Base-by-base conservation (phyloP, 164 flowering plant genomes). In the Magnolia sinica region DNA sequence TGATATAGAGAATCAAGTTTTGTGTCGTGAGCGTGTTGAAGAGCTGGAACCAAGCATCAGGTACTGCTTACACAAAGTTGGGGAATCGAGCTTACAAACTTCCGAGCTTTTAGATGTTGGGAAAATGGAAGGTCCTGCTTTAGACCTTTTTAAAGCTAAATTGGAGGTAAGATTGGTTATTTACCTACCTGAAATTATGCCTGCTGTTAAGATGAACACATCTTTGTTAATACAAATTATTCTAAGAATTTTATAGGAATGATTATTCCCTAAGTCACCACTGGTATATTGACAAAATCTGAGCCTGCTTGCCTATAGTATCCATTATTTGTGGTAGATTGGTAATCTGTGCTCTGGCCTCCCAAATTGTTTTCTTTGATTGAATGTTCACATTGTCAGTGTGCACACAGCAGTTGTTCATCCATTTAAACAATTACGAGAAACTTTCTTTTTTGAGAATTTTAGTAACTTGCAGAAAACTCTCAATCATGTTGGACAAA, bases 41-140 rank as follows among this genome's bases (percentile, higher is more conserved):
- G 99, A 95, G 84, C 85, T 95, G 75, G 98, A 92, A 82, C 98
- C 98, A 20, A 95, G 94, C 79, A 91, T 95, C 10, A 84, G 90
- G 7, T 93, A 92, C 77, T 93, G 99, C 85, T 81, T 87, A 50
- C 95, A 93, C 82, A 93, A 95, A 85, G 88, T 94, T 82, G 97
- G 99, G 24, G 88, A 87, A 84, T 89, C 97, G 78, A 93, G 92
- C 76, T 67, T 93, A 73, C 89, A 87, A 81, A 80, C 96, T 74
- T 91, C 96, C 76, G 98, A 92, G 77, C 92, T 93, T 63, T 75
- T 90, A 76, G 89, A 90, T 20, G 89, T 92, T 72, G 95, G 97
- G 71, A 90, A 95, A 83, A 91, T 92, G 93, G 98, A 95, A 88
- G 98, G 97, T 69, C 99, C 98, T 81, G 93, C 96, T 8, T 81